Evolutionary conservation across 1,139 yeast genomes (phyloP), one percentile per base, ranked within the genome.

Genomic region (Scheffersomyces quercinus): DNA sequence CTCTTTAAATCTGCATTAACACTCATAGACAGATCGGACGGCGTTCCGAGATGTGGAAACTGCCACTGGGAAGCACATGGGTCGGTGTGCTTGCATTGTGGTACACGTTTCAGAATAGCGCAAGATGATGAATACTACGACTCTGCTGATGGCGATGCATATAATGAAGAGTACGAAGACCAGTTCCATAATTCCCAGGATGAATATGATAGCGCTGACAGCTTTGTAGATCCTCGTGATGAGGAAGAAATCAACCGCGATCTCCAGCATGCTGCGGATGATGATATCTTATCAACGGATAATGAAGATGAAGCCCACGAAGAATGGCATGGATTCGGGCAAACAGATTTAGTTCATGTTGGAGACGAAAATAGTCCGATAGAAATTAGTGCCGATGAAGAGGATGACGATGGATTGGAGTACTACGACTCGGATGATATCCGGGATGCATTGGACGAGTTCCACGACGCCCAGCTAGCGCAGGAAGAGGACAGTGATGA

Each of bases 21-120:
- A 0, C 59, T 77, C 16, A 67, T 83, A 3, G 88, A 81, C 49
- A 76, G 71, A 41, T 83, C 82, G 24, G 96, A 88, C 59, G 93
- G 91, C 2, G 90, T 88, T 6, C 81, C 86, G 0, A 67, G 96
- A 44, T 88, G 96, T 58, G 81, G 88, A 2, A 75, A 78, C 43
- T 88, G 96, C 60, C 88, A 83, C 54, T 88, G 95, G 95, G 96
- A 88, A 58, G 82, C 86, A 3, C 76, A 72, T 49, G 84, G 85
- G 0, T 63, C 70, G 4, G 65, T 60, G 32, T 83, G 88, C 53
- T 64, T 75, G 6, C 80, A 81, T 50, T 83, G 88, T 57, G 79
- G 80, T 3, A 62, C 73, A 2, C 54, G 72, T 26, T 70, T 75
- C 47, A 55, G 71, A 26, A 48, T 55, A n/a, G 63, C 70, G 0